These are phyloP conservation scores for Pinus tabuliformis DNA, from an alignment of 75 land plant species.

Conservation along the genomic window DNA sequence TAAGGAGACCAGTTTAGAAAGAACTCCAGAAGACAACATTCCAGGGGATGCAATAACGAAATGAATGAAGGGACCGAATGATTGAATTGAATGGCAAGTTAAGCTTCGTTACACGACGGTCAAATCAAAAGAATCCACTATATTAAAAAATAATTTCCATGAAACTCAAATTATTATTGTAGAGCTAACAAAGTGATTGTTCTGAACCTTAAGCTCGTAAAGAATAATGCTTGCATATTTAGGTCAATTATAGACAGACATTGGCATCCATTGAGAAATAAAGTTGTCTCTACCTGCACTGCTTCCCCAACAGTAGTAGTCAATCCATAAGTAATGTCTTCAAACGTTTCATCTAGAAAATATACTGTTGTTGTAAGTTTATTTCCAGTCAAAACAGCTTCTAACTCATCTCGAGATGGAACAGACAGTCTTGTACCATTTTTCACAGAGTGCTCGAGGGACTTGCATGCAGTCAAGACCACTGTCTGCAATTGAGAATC, in stretches of 20 bases:
- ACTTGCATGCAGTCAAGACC: slow-evolving; percentile 35
- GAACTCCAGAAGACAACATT: too few species aligned
- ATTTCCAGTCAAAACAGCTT: slow-evolving; percentile 28
- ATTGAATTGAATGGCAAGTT: too few species aligned
- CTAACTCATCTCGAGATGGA: slow-evolving; percentile 40
- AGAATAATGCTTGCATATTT: background rate
- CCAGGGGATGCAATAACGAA: too few species aligned
- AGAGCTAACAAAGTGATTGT: too few species aligned
- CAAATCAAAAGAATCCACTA: too few species aligned
- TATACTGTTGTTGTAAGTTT: slow-evolving; percentile 35
- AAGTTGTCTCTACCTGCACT: slow-evolving; percentile 21
- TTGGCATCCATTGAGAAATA: background rate
- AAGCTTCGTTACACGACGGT: too few species aligned
- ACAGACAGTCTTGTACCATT: slow-evolving; percentile 21
- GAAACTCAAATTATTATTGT: too few species aligned
- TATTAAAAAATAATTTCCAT: too few species aligned
- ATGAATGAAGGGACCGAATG: too few species aligned
- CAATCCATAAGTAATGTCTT: slow-evolving; percentile 40
- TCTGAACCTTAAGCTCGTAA: too few species aligned
- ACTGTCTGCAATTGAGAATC: slow-evolving; percentile 22
- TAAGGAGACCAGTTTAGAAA: too few species aligned
- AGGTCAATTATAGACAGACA: background rate
- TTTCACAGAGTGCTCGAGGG: slow-evolving; percentile 28
- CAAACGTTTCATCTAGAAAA: slow-evolving; percentile 44
- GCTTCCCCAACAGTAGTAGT: slow-evolving; percentile 45